Base-by-base conservation (phyloP, 768 basidiomycete species). In the Chalciporus piperatus region DNA sequence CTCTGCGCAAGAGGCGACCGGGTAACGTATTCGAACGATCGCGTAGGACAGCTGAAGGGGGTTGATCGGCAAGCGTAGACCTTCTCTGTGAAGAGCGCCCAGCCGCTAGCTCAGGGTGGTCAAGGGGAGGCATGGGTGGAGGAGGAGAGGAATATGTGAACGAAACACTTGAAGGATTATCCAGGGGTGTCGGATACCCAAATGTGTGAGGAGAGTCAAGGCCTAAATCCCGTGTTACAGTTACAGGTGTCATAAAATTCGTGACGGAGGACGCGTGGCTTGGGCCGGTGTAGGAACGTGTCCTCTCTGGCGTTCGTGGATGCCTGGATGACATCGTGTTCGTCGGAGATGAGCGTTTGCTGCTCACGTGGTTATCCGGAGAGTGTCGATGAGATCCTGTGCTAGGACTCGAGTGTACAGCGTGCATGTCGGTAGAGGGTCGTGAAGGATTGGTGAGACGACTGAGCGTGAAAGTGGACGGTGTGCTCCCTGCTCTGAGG, bases 121-220 rank as follows among this genome's bases (percentile, higher is more conserved):
- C 67, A 25, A 83, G 72, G 14, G 79, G 72, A n/a, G 82, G 82
- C 32, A 84, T 59, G 13, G 83, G 81, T 9, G 83, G 82, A 4
- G 68, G 74, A 27, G 70, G 61, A 17, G 73, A 71, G 67, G 55
- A 57, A 66, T 43, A 48, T 61, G 58, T 65, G 63, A 56, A 55
- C 32, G 59, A 55, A 54, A 49, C 57, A 35, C 52, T 57, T 17
- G 57, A 52, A 45, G 51, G 43, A 30, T 58, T 59, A 45, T 58
- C 55, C 54, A 45, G 60, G 3, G 72, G 73, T 17, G 75, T 73
- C 7, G 67, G 68, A 30, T 67, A 51, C 9, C 76, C 76, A 52
- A 75, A 74, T 0, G 76, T 77, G 48, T 60, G 69, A 10, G 76
- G 75, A 20, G 75, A 75, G 56, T 72, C 70, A 23, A 57, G 52